Percentiles rank a stretch among this genome's conserved stretches.
Evolutionary conservation across 805 yeast genomes (phyloP).

Genomic region (Kluyveromyces aestuarii): DNA sequence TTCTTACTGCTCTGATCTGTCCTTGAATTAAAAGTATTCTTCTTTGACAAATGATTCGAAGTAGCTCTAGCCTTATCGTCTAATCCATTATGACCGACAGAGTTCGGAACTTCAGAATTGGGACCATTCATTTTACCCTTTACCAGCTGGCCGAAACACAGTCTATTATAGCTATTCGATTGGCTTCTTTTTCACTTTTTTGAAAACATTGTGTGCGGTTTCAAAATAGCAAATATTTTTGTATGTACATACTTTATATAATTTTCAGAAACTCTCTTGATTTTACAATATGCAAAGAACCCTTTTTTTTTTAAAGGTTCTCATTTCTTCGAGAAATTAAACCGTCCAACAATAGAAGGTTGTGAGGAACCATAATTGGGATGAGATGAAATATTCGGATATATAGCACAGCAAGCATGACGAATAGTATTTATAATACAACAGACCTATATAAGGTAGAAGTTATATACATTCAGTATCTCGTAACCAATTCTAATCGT

Average conservation of each 20-base stretch:
- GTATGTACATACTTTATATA: too few relatives aligned
- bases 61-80: background rate
- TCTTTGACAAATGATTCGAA: slow-evolving; percentile 3
- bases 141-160: background rate
- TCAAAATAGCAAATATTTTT: too few relatives aligned
- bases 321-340: too few relatives aligned
- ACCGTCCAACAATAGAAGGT: too few relatives aligned
- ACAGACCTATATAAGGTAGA: background rate
- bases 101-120: background rate
- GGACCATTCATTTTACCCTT: background rate
- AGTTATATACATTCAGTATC: slow-evolving; percentile 7
- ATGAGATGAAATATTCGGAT: too few relatives aligned
- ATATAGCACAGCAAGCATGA: too few relatives aligned
- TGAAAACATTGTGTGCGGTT: too few relatives aligned
- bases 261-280: too few relatives aligned
- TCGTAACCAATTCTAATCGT: slow-evolving; percentile 26
- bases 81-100: background rate
- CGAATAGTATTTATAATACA: too few relatives aligned
- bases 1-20: background rate
- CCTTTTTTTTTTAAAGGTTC: too few relatives aligned
- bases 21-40: background rate
- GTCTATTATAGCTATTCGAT: background rate
- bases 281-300: too few relatives aligned
- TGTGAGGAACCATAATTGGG: too few relatives aligned
- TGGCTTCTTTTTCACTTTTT: background rate